These are phyloP conservation scores for Sutorius eximius DNA, from an alignment of 1,284 basidiomycete genomes.

Conservation along the genomic window DNA sequence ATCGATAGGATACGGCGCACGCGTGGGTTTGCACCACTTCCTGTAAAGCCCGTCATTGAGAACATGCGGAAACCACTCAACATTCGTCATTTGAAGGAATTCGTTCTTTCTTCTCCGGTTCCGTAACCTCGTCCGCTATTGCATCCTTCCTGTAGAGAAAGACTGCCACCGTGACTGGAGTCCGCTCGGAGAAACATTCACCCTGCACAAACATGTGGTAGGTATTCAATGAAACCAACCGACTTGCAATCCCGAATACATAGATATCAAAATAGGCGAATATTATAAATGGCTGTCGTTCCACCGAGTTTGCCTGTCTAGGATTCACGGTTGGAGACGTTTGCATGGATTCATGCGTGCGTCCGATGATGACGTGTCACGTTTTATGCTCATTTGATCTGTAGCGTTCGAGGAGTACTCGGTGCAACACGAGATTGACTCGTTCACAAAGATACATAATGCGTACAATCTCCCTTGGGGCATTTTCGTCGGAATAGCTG, in stretches of 20 bases:
- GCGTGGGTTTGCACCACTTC: background rate
- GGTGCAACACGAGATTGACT: background rate
- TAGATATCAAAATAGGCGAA: no score
- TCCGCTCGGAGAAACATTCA: no score
- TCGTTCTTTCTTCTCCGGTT: background rate
- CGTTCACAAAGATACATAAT: conserved; percentile 17
- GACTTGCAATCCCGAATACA: no score
- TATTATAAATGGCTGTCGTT: no score
- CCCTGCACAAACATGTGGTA: no score
- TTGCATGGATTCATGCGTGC: conserved; percentile 13
- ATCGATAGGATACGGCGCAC: background rate
- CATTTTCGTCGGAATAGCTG: conserved; percentile 15
- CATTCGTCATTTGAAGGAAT: background rate
- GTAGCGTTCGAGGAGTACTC: conserved; percentile 24
- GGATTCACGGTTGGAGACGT: conserved; percentile 17
- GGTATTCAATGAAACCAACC: no score
- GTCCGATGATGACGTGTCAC: background rate
- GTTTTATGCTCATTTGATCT: background rate
- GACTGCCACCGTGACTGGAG: no score
- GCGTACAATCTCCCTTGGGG: conserved; percentile 20
- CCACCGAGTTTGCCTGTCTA: no score
- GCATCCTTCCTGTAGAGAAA: no score
- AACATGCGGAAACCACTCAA: background rate
- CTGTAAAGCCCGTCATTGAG: background rate
- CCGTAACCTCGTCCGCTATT: background rate